These are phyloP conservation scores for Suhomyces bokatorum DNA, from an alignment of 1,139 yeast genomes.

Conservation along the genomic window DNA sequence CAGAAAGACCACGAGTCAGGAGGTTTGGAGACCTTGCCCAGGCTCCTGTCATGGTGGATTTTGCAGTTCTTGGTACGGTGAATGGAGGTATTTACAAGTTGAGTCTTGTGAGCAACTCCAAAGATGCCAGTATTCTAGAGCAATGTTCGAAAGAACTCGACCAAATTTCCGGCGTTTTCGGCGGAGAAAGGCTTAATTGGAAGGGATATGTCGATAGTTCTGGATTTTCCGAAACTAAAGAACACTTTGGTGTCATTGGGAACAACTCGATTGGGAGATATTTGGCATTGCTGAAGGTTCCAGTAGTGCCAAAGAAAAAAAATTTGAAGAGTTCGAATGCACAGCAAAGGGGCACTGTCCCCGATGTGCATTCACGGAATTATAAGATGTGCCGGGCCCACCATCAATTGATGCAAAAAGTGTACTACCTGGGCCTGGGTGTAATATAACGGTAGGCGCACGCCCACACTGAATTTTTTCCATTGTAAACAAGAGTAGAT, in stretches of 20 bases:
- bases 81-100: conserved; percentile 35
- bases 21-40: neutral
- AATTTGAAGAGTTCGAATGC: neutral
- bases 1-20: neutral
- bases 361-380: conserved; percentile 1
- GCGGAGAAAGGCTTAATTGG: conserved; percentile 6
- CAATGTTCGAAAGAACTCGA: conserved; percentile 2
- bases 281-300: neutral
- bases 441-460: conserved; percentile 3
- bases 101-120: conserved; percentile 7
- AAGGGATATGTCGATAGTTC: conserved; percentile 3
- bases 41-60: neutral
- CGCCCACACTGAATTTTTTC: conserved; percentile 5
- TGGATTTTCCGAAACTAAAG: conserved; percentile 4
- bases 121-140: neutral
- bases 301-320: neutral
- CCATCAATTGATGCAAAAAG: conserved; percentile 7
- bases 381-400: conserved; percentile 1
- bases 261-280: conserved; percentile 3
- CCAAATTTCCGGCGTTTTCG: conserved; percentile 1
- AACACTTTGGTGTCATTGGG: conserved; percentile 9
- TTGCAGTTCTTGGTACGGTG: conserved; percentile 36
- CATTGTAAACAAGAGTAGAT: conserved; percentile 5
- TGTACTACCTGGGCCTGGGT: neutral
- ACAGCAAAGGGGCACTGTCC: too few relatives aligned